Evolutionary conservation across 164 flowering plant species (phyloP), one percentile per base, ranked within the genome.

Genomic region (Vitis amurensis): DNA sequence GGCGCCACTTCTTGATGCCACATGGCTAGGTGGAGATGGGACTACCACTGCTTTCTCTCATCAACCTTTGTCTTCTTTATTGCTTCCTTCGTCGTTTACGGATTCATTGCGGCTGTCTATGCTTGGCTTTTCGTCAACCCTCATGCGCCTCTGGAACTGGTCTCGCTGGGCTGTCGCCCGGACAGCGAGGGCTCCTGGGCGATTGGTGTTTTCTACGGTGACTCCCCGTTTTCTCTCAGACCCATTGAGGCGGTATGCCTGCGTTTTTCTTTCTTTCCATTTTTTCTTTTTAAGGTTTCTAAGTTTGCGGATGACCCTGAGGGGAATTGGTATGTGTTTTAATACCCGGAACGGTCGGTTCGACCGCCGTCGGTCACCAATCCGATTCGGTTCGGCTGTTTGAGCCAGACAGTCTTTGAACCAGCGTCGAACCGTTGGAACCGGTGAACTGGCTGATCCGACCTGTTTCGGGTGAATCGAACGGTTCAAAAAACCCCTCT

Each of bases 131-230:
- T 74, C 13, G 69, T 81, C 64, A 52, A 63, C 63, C 73, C 27
- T 0, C 74, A 73, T 23, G 62, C 70, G 2, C 67, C 53, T 16
- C 1, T 10, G 17, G 62, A 67, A 11, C 9, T 69, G 37, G 27
- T 83, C 7, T 66, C 82, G 4, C 37, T 80, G 13, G 97, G 95
- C 9, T 93, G 97, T 75, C 84, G 62, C 50, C 88, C 79, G 14
- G 98, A 94, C 71, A 78, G 68, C 68, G 97, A 94, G 75, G 98
- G 98, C 5, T 94, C 98, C 2, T 94, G 98, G 98, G 79, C 98
- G 0, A 77, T 94, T 62, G 98, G 97, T 63, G 82, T 92, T 65
- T 91, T 85, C 76, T 91, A 84, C 59, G 99, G 98, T 2, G 88
- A 88, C 55, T 87, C 97, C 9, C 98, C 98, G 0, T 87, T 94